Percentiles rank a stretch among this genome's conserved stretches.
Conservation (phyloP, 2,329 filamentous ascomycete species). For the Atkinsonella hypoxylon region DNA sequence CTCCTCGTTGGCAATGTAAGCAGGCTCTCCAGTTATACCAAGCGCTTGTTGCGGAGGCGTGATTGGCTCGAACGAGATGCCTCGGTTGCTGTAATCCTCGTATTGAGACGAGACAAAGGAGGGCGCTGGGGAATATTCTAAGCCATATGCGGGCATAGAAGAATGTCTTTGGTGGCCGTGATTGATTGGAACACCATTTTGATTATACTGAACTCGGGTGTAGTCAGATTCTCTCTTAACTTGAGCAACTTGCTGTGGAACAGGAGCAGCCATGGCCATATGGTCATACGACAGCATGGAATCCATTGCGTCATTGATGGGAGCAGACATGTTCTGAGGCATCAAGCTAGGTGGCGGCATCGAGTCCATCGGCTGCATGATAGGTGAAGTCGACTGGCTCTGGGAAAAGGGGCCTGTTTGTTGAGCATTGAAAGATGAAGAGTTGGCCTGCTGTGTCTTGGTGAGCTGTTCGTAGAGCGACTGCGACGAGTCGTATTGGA, state of each 20-base stretch:
- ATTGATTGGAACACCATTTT: slow-evolving; percentile 74
- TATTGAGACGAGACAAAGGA: slow-evolving; percentile 98
- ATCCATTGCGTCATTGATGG: slow-evolving; percentile 54
- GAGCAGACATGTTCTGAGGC: slow-evolving; percentile 38
- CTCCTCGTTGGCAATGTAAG: slow-evolving; percentile 97
- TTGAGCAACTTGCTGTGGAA: slow-evolving; percentile 52
- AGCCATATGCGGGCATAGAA: slow-evolving; percentile 90
- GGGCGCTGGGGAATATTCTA: slow-evolving; percentile 95
- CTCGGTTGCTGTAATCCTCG: slow-evolving; percentile 94
- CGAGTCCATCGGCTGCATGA: slow-evolving; percentile 79
- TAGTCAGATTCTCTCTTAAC: slow-evolving; percentile 88
- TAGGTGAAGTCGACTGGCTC: slow-evolving; percentile 75
- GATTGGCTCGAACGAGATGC: slow-evolving; percentile 91
- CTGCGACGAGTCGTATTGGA: slow-evolving; percentile 98
- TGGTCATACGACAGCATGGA: slow-evolving; percentile 57
- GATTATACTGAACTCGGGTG: slow-evolving; percentile 74
- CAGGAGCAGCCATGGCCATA: slow-evolving; percentile 57
- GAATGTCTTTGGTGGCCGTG: slow-evolving; percentile 85
- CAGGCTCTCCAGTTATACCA: slow-evolving; percentile 72
- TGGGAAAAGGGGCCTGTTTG: slow-evolving; percentile 52
- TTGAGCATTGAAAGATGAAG: slow-evolving; percentile 86
- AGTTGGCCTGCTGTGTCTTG: slow-evolving; percentile 97
- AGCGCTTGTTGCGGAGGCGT: slow-evolving; percentile 88
- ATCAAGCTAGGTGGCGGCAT: slow-evolving; percentile 91
- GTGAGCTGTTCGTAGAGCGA: slow-evolving; percentile 98